Conservation (phyloP, 352 stramenopile genomes). For the Phytophthora sansomeana region DNA sequence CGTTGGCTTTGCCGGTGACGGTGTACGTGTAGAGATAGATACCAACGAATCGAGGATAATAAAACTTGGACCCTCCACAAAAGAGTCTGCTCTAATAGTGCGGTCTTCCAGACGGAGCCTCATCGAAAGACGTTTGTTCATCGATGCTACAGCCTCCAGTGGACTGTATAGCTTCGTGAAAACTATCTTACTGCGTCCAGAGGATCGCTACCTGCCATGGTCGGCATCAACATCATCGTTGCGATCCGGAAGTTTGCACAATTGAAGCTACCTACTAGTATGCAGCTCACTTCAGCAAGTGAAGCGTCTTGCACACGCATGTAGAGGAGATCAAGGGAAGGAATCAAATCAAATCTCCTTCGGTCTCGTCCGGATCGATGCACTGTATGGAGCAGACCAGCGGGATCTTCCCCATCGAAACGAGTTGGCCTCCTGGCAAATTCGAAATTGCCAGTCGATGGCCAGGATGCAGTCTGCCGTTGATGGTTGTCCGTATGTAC, state of each 20-base stretch:
- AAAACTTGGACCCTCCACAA: no score
- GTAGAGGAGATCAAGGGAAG: conserved; percentile 18
- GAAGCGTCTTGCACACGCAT: conserved; percentile 4
- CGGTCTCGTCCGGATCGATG: no score
- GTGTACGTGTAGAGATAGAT: not conserved
- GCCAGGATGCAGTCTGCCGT: conserved; percentile 15
- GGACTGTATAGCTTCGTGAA: no score
- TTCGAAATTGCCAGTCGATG: no score
- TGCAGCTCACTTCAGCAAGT: not conserved
- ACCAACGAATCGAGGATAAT: not conserved
- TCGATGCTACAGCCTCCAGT: no score
- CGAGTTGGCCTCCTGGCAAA: conserved; percentile 9
- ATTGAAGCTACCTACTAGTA: not conserved
- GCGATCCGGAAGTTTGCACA: conserved; percentile 2
- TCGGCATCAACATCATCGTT: no score
- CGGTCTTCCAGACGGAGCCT: no score
- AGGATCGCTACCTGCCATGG: no score
- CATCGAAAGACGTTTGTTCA: no score
- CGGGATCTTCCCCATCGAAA: conserved; percentile 31
- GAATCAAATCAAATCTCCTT: conserved; percentile 10
- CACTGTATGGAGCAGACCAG: conserved; percentile 18
- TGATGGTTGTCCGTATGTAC: conserved; percentile 34
- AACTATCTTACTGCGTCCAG: no score
- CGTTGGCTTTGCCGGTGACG: conserved; percentile 25
- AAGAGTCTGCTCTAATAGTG: no score